Conservation (phyloP, 257 asterid species). For the Solanum neorickii region DNA sequence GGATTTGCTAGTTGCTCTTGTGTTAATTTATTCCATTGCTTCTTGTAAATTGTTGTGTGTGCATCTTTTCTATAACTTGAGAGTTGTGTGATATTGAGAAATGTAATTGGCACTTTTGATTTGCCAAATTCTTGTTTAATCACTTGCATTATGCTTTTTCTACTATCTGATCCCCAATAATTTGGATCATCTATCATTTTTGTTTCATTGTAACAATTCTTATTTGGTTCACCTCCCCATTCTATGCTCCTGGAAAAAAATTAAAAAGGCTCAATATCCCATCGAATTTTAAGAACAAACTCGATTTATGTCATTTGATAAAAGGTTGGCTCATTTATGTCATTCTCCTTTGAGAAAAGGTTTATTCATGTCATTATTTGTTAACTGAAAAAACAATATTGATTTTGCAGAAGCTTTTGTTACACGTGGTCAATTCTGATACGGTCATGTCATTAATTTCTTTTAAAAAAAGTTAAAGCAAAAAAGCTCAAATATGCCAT, state of each 20-base stretch:
- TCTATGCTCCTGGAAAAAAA: neutral
- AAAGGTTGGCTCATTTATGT: too few species aligned
- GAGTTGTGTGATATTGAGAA: slow-evolving; percentile 53
- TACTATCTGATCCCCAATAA: neutral
- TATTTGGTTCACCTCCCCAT: neutral
- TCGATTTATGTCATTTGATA: too few species aligned
- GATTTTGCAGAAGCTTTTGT: too few species aligned
- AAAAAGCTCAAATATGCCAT: too few species aligned
- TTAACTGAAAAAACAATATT: too few species aligned
- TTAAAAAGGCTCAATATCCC: too few species aligned
- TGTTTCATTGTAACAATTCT: neutral
- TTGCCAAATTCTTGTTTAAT: neutral
- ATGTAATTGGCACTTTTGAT: slow-evolving; percentile 39
- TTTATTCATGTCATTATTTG: too few species aligned
- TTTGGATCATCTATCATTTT: neutral
- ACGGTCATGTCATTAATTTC: too few species aligned
- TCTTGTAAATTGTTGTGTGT: slow-evolving; percentile 57
- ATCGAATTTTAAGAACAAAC: too few species aligned
- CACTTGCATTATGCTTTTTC: neutral
- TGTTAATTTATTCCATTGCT: slow-evolving; percentile 32
- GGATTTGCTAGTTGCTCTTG: slow-evolving; percentile 38
- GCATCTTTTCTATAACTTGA: slow-evolving; percentile 60
- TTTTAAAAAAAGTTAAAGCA: rapidly evolving
- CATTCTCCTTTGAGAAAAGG: too few species aligned
- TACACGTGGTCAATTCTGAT: too few species aligned